Evolutionary conservation across 495 filamentous ascomycete species (phyloP).

Genomic region (Talaromyces borbonicus): DNA sequence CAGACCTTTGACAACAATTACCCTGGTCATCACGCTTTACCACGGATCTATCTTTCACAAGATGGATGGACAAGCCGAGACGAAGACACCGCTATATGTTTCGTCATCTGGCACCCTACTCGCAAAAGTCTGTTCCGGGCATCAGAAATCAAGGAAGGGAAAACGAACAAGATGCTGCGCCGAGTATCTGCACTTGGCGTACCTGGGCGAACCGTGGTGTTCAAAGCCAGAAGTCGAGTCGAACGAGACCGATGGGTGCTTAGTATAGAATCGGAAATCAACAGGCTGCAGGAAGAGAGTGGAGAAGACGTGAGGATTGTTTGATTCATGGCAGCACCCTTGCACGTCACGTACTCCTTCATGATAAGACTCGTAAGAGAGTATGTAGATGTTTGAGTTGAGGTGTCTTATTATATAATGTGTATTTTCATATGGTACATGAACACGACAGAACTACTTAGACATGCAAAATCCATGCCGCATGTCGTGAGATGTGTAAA

Average conservation of each 20-base stretch:
- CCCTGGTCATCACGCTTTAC: constrained; percentile 54
- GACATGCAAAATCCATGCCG: constrained; percentile 2
- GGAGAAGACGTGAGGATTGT: constrained; percentile 53
- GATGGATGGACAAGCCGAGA: constrained; percentile 59
- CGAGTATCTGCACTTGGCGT: constrained; percentile 49
- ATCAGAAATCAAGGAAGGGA: constrained; percentile 34
- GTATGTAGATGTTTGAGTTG: no score
- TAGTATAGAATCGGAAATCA: constrained; percentile 64
- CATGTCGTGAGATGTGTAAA: no score
- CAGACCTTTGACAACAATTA: constrained; percentile 59
- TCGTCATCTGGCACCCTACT: constrained; percentile 62
- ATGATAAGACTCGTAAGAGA: not conserved
- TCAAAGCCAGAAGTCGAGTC: constrained; percentile 58
- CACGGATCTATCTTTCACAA: constrained; percentile 50
- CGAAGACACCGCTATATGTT: constrained; percentile 61
- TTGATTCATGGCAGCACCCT: constrained; percentile 6
- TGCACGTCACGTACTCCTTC: not conserved
- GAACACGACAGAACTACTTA: no score
- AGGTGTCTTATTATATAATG: constrained; percentile 1
- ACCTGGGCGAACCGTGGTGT: constrained; percentile 58
- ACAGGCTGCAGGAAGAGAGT: constrained; percentile 47
- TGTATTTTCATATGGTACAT: no score
- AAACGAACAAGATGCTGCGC: constrained; percentile 31
- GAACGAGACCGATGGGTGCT: constrained; percentile 72
- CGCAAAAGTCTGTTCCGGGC: constrained; percentile 49